Percentiles rank a stretch among this genome's conserved stretches.
Conservation (phyloP, 176 grass and related monocot species). For the Bolboschoenus planiculmis region DNA sequence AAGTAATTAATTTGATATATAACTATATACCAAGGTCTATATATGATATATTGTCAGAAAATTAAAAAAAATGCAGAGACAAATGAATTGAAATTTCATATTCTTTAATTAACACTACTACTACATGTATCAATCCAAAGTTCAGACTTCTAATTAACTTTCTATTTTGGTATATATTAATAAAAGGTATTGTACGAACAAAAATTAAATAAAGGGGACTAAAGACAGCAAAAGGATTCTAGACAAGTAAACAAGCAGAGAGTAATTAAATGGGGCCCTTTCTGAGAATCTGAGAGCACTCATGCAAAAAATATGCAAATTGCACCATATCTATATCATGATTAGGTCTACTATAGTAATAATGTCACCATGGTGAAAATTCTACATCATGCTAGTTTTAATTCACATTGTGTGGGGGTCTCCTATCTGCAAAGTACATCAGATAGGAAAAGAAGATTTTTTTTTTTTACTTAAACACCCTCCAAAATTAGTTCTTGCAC, state of each 20-base stretch:
- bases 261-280: background rate
- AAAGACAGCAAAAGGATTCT: slow-evolving; percentile 16
- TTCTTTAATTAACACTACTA: background rate
- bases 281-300: slow-evolving; percentile 28
- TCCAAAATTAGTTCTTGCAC: slow-evolving; percentile 2
- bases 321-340: slow-evolving; percentile 13
- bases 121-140: background rate
- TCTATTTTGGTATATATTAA: background rate
- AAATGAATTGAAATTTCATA: background rate
- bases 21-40: background rate
- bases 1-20: background rate
- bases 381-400: slow-evolving; percentile 6
- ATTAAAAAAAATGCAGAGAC: background rate
- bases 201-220: background rate
- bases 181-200: background rate
- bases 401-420: slow-evolving; percentile 13
- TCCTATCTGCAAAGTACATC: slow-evolving; percentile 2
- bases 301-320: slow-evolving; percentile 20
- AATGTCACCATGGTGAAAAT: slow-evolving; percentile 5
- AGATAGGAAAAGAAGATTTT: background rate
- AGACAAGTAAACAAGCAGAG: slow-evolving; percentile 22
- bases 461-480: background rate
- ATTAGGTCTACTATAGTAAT: slow-evolving; percentile 17
- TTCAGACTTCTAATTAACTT: background rate
- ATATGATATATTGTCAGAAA: background rate